Evolutionary conservation across 257 asterid species (phyloP), one percentile per base, ranked within the genome.

Genomic region (Plantago ovata): DNA sequence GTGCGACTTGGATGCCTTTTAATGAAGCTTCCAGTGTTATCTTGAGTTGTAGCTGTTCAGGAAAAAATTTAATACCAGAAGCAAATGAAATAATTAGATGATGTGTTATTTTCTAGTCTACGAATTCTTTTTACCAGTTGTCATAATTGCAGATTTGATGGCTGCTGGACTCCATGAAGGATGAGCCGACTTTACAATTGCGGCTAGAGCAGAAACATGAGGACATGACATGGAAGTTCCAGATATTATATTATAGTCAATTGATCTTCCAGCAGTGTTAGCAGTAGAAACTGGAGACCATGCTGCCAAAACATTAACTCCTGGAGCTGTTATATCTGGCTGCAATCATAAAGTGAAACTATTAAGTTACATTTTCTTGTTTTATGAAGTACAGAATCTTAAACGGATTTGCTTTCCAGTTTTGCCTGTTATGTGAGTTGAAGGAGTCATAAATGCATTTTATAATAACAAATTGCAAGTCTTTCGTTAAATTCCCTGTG

Each of bases 151-250:
- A 16, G 84, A 84, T 56, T 78, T 78, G 32, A 84, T 76, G 19
- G 85, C 93, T 36, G 93, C 82, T 1, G 93, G 86, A 54, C 84
- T 73, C 86, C 88, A 81, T 10, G 79, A 64, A 57, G 82, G 86
- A 58, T 84, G 88, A 52, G 19, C 69, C 39, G 84, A 62, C 43
- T 84, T 84, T 0, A 81, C 49, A 22, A 76, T 76, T 16, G 86
- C 88, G 50, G 93, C 86, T 13, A 76, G 69, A 51, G 80, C 88
- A 28, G 88, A 72, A 23, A 70, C 86, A 61, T 84, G 93, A 3
- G 93, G 86, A 56, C 85, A 76, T 46, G 93, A 43, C 93, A 84
- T 78, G 38, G 88, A 84, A 59, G 88, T 84, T 24, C 88, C 93
- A 9, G 88, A 81, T 44, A 73, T 38, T 15, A 80, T 78, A 71